Evolutionary conservation across 1,284 basidiomycete genomes (phyloP).

Genomic region (Pterula multifida): DNA sequence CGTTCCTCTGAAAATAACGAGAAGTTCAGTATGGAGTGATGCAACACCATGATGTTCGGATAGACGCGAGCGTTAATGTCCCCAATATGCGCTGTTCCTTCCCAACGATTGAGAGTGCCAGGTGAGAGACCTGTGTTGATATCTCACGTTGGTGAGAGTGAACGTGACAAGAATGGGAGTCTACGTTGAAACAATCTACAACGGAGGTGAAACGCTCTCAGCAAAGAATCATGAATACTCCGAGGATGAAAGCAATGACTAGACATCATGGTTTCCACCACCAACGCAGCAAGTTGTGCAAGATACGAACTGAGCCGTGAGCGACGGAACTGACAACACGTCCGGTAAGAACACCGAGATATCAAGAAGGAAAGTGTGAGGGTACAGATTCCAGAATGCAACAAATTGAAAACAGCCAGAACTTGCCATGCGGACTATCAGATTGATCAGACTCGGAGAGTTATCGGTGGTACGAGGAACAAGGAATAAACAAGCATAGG

Average conservation of each 20-base stretch:
- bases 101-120: neutral
- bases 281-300: neutral
- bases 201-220: neutral
- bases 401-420: neutral
- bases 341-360: neutral
- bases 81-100: neutral
- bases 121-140: neutral
- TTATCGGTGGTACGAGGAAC: neutral
- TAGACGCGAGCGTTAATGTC: neutral
- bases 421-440: neutral
- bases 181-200: neutral
- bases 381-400: neutral
- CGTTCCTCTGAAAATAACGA: neutral
- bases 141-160: neutral
- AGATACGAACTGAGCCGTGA: neutral
- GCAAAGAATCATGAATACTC: neutral
- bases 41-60: neutral
- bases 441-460: neutral
- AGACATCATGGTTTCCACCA: neutral
- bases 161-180: neutral
- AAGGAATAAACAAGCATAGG: neutral
- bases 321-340: neutral
- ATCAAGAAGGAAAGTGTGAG: neutral
- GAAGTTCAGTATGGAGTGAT: neutral
- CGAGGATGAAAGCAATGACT: neutral